These are phyloP conservation scores for Amanita polypyramis DNA, from an alignment of 768 basidiomycete genomes.

Conservation along the genomic window DNA sequence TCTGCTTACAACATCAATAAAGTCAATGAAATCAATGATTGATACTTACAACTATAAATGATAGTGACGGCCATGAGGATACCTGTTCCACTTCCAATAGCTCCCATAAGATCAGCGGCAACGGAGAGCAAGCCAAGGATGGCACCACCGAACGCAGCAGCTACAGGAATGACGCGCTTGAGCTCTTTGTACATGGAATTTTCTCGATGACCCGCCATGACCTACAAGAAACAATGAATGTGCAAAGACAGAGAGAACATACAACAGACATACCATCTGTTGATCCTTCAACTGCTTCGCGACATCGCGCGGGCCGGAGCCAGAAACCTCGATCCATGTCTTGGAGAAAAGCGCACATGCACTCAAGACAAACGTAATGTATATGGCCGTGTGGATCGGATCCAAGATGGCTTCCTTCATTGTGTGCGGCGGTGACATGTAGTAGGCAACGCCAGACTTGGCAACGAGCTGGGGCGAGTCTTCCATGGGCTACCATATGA, in stretches of 20 bases:
- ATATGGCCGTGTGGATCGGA: constrained; percentile 87
- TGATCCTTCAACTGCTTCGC: constrained; percentile 99
- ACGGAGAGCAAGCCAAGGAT: constrained; percentile 89
- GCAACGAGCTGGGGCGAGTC: constrained; percentile 90
- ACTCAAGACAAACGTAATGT: constrained; percentile 85
- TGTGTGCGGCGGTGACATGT: constrained; percentile 97
- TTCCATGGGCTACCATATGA: constrained; percentile 62
- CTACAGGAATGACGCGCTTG: constrained; percentile 95
- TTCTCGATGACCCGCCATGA: constrained; percentile 87
- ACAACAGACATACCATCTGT: constrained; percentile 62
- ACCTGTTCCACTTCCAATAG: constrained; percentile 91
- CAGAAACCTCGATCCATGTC: constrained; percentile 99
- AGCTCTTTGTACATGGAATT: constrained; percentile 99
- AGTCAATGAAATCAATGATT: constrained; percentile 1
- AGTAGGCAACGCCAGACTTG: constrained; percentile 88
- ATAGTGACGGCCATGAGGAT: constrained; percentile 98
- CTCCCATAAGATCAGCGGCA: constrained; percentile 89
- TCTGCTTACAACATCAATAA: constrained; percentile 31
- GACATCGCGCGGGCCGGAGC: constrained; percentile 89
- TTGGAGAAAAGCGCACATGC: constrained; percentile 98
- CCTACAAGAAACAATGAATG: constrained; percentile 27
- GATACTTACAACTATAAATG: constrained; percentile 78
- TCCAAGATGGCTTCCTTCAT: constrained; percentile 80
- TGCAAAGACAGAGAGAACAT: constrained; percentile 3
- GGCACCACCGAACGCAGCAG: constrained; percentile 96